Percentiles rank a stretch among this genome's conserved stretches.
These are phyloP conservation scores for Penicillium verhagenii DNA, from an alignment of 495 filamentous ascomycete species.

Conservation along the genomic window DNA sequence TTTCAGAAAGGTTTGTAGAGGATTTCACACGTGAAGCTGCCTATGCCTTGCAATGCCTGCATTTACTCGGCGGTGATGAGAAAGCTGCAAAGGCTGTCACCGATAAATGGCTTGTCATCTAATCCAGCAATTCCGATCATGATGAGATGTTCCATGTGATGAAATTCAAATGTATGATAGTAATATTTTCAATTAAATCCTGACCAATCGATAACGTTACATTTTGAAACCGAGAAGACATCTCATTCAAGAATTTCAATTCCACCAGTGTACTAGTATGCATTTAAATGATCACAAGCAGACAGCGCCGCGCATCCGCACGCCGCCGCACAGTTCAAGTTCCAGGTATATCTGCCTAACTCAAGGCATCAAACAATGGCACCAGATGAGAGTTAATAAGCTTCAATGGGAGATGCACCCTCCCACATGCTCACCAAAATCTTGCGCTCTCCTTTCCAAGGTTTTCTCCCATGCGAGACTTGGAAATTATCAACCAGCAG, in stretches of 20 bases:
- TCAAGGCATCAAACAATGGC: too few species aligned
- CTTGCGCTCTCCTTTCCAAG: not conserved
- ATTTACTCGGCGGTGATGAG: conserved; percentile 61
- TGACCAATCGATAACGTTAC: not conserved
- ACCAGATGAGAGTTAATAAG: too few species aligned
- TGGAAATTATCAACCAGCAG: not conserved
- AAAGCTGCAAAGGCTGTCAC: conserved; percentile 55
- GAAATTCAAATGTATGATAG: not conserved
- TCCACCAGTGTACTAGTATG: too few species aligned
- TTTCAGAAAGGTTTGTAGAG: conserved; percentile 43
- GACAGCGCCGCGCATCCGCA: too few species aligned
- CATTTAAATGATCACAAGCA: too few species aligned
- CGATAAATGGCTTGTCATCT: conserved; percentile 58
- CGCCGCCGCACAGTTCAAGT: too few species aligned
- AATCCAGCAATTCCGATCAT: conserved; percentile 2
- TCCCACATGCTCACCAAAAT: not conserved
- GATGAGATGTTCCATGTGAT: not conserved
- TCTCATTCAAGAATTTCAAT: too few species aligned
- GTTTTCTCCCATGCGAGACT: not conserved
- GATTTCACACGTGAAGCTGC: conserved; percentile 74
- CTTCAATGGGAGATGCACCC: not conserved
- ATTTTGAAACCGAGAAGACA: too few species aligned
- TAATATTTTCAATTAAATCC: not conserved
- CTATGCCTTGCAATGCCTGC: conserved; percentile 68
- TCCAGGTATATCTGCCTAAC: too few species aligned